Base-by-base conservation (phyloP, 139 green algal species). In the Spirogloea muscicola region DNA sequence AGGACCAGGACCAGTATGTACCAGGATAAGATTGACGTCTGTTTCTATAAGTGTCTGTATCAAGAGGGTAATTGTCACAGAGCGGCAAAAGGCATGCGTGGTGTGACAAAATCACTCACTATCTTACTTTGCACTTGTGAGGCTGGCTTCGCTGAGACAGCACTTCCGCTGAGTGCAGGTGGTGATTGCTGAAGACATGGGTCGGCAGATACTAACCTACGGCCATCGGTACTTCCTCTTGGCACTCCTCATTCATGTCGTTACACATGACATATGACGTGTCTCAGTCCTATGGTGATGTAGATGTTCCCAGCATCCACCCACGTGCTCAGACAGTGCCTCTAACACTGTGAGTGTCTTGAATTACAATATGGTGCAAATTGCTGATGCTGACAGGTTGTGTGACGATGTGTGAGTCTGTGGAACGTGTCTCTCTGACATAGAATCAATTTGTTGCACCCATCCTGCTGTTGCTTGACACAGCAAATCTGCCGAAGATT, bases 181-280 rank as follows among this genome's bases (percentile, higher is more conserved):
- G 57, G 58, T 87, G 25, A 59, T 81, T 6, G 86, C 88, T 0
- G 94, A 98, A 88, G 94, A 98, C 86, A 95, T 98, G 27, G 94
- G 94, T 1, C 78, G 92, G 33, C 94, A 98, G 84, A 88, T 95
- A 21, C 84, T 98, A 6, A 96, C 93, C 25, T 97, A 97, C 79
- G 92, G 90, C 5, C 69, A 89, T 39, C 71, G 75, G 73, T 81
- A 29, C 33, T 39, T 40, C 43, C 34, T 67, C n/a, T 33, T 68
- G 29, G 1, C n/a, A 16, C 6, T 34, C 46, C 13, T 31, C 21
- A 16, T 70, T 70, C 18, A 27, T 70, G 42, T 18, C 27, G 21
- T 62, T 61, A 36, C 61, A 61, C 55, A 27, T 16, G 6, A 21
- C 13, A 5, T 58, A 7, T 68, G 29, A 2, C 0, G 25, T 42